Conservation (phyloP, 1,284 basidiomycete species). For the Cystobasidium pallidum region DNA sequence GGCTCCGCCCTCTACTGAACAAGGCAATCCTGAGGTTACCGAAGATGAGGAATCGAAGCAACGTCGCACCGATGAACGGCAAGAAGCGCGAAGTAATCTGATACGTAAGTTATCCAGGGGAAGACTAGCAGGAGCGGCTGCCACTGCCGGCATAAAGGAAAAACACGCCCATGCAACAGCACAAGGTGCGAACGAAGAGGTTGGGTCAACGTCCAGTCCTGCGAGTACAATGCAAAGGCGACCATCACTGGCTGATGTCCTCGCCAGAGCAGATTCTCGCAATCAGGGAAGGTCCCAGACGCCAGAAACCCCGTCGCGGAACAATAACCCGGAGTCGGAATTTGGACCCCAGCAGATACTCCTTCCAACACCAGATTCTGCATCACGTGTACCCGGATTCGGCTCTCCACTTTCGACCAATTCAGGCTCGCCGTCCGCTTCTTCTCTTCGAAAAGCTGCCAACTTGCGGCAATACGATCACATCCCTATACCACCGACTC, state of each 20-base stretch:
- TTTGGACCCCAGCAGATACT: constrained; percentile 6
- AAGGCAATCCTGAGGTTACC: background rate
- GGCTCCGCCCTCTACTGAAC: background rate
- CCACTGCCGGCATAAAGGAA: background rate
- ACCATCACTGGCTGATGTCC: constrained; percentile 29
- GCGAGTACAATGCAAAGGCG: constrained; percentile 36
- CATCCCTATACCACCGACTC: constrained; percentile 36
- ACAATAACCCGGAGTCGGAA: background rate
- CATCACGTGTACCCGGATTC: background rate
- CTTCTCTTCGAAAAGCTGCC: constrained; percentile 3
- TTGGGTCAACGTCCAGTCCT: constrained; percentile 26
- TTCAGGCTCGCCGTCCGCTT: constrained; percentile 1
- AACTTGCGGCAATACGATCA: constrained; percentile 30
- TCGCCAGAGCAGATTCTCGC: constrained; percentile 30
- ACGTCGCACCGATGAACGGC: constrained; percentile 34
- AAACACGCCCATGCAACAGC: background rate
- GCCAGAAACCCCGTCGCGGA: constrained; percentile 2
- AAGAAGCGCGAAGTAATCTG: constrained; percentile 50
- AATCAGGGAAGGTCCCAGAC: constrained; percentile 15
- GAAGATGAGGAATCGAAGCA: constrained; percentile 27
- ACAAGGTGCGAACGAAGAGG: constrained; percentile 19
- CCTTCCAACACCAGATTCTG: background rate
- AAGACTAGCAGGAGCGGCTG: constrained; percentile 42
- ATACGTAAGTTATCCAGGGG: constrained; percentile 52
- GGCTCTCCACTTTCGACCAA: background rate